Evolutionary conservation across 1,139 yeast genomes (phyloP), one percentile per base, ranked within the genome.

Genomic region (Hemisphaericaspora xylofermentans): DNA sequence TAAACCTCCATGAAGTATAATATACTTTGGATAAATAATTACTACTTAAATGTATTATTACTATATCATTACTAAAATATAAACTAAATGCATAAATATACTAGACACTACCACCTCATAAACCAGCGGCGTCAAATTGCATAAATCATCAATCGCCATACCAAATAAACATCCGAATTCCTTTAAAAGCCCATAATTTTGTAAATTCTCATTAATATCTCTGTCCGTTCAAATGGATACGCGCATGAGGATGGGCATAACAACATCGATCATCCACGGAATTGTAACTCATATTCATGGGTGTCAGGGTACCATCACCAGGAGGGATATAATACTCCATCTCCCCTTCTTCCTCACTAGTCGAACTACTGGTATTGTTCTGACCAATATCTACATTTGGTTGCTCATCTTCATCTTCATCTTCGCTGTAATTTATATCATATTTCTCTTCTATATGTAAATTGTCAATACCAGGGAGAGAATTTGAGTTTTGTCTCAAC

Each of bases 201-300:
- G 4, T n/a, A 19, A 6, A 8, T 24, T 12, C 4, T 24, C 27
- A 24, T 24, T 35, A 36, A 22, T 22, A 30, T 27, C 35, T 31
- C 27, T 36, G 39, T 8, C 52, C 59, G 35, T 49, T 50, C 39
- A 64, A 51, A 21, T 62, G 52, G 3, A 68, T 57, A 35, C 56
- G 59, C 16, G 74, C 74, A 46, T 67, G 61, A 1, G 74, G 74
- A 44, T 68, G 74, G 8, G 74, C 73, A 51, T 49, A 68, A 41
- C 69, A 66, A 35, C 63, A 60, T 27, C 70, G 49, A 25, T 67
- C 71, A 29, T 67, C 73, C 28, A 54, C 47, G 24, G 54, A 54
- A 3, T 53, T 43, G 39, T 52, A 62, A 5, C 58, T 50, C 14
- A 47, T 48, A 12, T 52, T 49, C 10, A 66, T 63, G 4, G 71